Percentiles rank a stretch among this genome's conserved stretches.
Conservation (phyloP, 805 yeast genomes). For the Saturnispora kantuleensis region DNA sequence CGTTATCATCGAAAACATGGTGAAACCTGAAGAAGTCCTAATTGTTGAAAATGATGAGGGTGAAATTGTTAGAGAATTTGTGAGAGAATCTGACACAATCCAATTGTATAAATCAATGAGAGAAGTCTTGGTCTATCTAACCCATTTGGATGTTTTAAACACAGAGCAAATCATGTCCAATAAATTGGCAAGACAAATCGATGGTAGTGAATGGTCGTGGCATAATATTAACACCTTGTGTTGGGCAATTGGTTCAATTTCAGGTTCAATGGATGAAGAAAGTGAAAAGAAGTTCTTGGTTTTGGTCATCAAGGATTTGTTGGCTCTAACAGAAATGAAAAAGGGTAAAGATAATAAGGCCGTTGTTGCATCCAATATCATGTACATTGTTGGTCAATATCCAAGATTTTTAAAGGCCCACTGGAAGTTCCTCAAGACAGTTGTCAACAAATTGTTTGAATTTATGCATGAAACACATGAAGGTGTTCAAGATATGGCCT, state of each 20-base stretch:
- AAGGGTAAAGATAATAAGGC: slow-evolving; percentile 98
- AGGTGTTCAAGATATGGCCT: slow-evolving; percentile 99
- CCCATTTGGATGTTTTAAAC: slow-evolving; percentile 90
- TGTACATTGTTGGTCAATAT: slow-evolving; percentile 99
- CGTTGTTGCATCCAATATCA: slow-evolving; percentile 97
- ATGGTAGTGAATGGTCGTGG: slow-evolving; percentile 99
- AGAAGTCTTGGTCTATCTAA: slow-evolving; percentile 87
- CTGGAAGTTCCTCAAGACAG: slow-evolving; percentile 95
- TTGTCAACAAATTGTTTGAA: slow-evolving; percentile 88
- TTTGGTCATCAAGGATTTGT: slow-evolving; percentile 82
- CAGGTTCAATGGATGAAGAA: slow-evolving; percentile 98
- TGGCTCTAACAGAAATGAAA: slow-evolving; percentile 89
- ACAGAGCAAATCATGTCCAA: slow-evolving; percentile 91
- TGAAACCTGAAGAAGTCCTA: slow-evolving; percentile 94
- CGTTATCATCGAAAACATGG: slow-evolving; percentile 97
- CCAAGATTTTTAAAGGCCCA: slow-evolving; percentile 96
- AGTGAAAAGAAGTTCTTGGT: slow-evolving; percentile 93
- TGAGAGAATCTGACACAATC: slow-evolving; percentile 93
- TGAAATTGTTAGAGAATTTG: slow-evolving; percentile 95
- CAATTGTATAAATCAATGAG: slow-evolving; percentile 92
- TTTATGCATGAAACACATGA: slow-evolving; percentile 99
- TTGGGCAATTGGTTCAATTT: slow-evolving; percentile 99
- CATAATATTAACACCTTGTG: slow-evolving; percentile 92
- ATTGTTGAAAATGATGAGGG: slow-evolving; percentile 98
- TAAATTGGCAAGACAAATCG: slow-evolving; percentile 85